Percentiles rank a stretch among this genome's conserved stretches.
Evolutionary conservation across 2,329 filamentous ascomycete genomes (phyloP).

Genomic region (Paecilomyces niveus): DNA sequence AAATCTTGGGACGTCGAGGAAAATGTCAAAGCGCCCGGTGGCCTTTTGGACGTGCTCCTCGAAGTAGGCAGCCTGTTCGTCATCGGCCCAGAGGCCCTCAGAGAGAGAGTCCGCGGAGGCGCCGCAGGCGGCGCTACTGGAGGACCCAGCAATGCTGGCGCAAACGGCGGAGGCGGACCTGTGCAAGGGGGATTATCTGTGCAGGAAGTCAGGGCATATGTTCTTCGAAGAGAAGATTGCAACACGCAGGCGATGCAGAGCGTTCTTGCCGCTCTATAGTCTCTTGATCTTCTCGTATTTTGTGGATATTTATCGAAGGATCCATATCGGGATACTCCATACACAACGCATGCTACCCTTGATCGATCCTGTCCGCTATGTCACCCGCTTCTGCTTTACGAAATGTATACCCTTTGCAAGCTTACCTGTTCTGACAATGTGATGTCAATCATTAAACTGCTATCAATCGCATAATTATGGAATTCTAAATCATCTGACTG

Average conservation of each 20-base stretch:
- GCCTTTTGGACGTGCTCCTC: constrained; percentile 73
- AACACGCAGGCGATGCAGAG: constrained; percentile 74
- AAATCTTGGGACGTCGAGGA: constrained; percentile 71
- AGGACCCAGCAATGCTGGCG: constrained; percentile 32
- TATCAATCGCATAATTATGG: neutral
- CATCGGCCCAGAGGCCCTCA: constrained; percentile 71
- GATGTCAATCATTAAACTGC: neutral
- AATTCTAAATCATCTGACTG: too few relatives aligned
- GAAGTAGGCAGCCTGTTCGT: constrained; percentile 97
- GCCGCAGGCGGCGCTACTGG: constrained; percentile 39
- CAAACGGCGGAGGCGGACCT: constrained; percentile 28
- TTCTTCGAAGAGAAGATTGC: constrained; percentile 77
- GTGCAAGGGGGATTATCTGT: constrained; percentile 32
- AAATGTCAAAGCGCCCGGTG: constrained; percentile 43
- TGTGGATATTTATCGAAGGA: neutral
- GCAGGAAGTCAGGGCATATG: constrained; percentile 66
- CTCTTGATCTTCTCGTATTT: neutral
- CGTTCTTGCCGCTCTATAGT: constrained; percentile 61
- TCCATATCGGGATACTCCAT: neutral
- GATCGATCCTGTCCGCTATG: too few relatives aligned
- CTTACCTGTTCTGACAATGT: neutral
- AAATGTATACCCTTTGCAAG: neutral
- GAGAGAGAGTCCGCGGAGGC: constrained; percentile 60
- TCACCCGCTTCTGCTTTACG: neutral
- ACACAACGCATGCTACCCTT: neutral